A percentile compares a stretch with the other conserved stretches of the same genome.
phyloP scores from a whole-genome alignment of 805 yeast genomes.

The Kodamaea kakaduensis region DNA sequence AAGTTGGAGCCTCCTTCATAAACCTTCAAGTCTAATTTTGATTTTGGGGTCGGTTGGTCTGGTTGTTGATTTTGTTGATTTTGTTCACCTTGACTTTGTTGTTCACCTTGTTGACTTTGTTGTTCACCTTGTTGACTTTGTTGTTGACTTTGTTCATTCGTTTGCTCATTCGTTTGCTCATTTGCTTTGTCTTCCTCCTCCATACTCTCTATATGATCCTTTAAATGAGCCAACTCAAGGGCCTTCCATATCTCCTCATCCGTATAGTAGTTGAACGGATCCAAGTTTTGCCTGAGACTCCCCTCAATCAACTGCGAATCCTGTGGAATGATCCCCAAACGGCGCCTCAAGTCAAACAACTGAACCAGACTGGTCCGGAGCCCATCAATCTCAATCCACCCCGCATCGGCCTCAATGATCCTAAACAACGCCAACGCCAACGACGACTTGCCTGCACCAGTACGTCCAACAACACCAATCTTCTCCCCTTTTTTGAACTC shows the following conservation, averaged over 20 bases:
- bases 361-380: slow-evolving; percentile 14
- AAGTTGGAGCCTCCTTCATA: slow-evolving; percentile 80
- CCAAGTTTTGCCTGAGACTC: slow-evolving; percentile 22
- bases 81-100: no score
- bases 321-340: slow-evolving; percentile 25
- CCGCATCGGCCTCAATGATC: slow-evolving; percentile 19
- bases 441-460: slow-evolving; percentile 27
- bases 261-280: slow-evolving; percentile 21
- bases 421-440: slow-evolving; percentile 24
- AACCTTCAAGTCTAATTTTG: slow-evolving; percentile 25
- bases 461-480: slow-evolving; percentile 25
- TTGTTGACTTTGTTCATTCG: not conserved
- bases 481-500: slow-evolving; percentile 20
- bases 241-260: slow-evolving; percentile 23
- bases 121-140: no score
- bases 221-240: slow-evolving; percentile 19
- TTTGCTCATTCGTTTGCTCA: not conserved
- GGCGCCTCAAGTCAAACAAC: slow-evolving; percentile 20
- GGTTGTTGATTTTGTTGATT: not conserved
- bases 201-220: slow-evolving; percentile 15
- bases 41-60: not conserved
- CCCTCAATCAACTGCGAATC: slow-evolving; percentile 26
- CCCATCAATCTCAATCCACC: slow-evolving; percentile 19
- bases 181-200: slow-evolving; percentile 7
- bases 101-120: no score